Evolutionary conservation across 768 basidiomycete species (phyloP).

Genomic region (Sarcomyxa edulis): DNA sequence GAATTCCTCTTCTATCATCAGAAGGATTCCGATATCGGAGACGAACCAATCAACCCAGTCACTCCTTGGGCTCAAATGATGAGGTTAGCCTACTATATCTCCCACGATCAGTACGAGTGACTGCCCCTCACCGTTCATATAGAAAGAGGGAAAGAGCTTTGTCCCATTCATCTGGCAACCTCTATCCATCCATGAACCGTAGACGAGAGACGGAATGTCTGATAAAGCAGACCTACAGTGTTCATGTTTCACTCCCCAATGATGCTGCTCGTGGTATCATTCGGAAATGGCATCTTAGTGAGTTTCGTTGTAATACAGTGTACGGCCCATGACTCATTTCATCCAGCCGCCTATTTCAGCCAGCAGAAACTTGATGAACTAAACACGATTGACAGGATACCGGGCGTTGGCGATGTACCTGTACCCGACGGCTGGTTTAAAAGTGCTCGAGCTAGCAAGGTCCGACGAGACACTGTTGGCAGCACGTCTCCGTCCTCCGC

Average conservation of each 20-base stretch:
- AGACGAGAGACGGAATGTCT: slow-evolving; percentile 56
- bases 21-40: slow-evolving; percentile 61
- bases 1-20: slow-evolving; percentile 85
- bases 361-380: slow-evolving; percentile 70
- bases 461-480: slow-evolving; percentile 42
- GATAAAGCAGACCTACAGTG: slow-evolving; percentile 83
- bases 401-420: slow-evolving; percentile 54
- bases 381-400: slow-evolving; percentile 66
- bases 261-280: slow-evolving; percentile 46
- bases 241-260: slow-evolving; percentile 59
- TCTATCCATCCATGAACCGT: slow-evolving; percentile 6
- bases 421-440: slow-evolving; percentile 78
- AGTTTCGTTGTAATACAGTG: slow-evolving; percentile 20
- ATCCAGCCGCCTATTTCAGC: slow-evolving; percentile 78
- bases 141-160: slow-evolving; percentile 3
- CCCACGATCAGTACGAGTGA: too few species aligned
- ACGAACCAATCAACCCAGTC: slow-evolving; percentile 49
- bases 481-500: slow-evolving; percentile 25
- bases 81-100: too few species aligned
- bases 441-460: slow-evolving; percentile 70
- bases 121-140: too few species aligned
- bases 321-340: slow-evolving; percentile 14
- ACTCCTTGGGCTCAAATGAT: slow-evolving; percentile 76
- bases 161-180: slow-evolving; percentile 1
- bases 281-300: slow-evolving; percentile 84